These are phyloP conservation scores for Candida frijolesensis DNA, from an alignment of 1,139 yeast species.

Conservation along the genomic window DNA sequence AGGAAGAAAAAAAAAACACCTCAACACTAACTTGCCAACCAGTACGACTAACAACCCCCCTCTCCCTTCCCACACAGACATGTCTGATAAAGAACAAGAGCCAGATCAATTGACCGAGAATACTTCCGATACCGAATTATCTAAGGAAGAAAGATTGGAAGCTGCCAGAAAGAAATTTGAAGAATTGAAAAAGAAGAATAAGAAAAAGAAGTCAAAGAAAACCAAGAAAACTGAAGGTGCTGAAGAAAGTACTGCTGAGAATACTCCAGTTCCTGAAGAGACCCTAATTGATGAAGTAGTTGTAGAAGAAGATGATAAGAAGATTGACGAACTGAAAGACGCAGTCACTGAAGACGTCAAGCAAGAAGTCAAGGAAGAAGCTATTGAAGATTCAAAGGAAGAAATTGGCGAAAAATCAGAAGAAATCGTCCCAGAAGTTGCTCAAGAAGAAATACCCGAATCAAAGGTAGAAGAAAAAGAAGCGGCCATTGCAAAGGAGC, in stretches of 20 bases:
- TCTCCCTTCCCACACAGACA: slow-evolving; percentile 1
- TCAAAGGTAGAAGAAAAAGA: neutral
- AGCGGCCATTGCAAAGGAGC: neutral
- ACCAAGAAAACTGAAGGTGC: slow-evolving; percentile 17
- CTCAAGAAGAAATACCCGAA: slow-evolving; percentile 8
- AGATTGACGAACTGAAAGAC: slow-evolving; percentile 14
- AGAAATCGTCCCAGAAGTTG: slow-evolving; percentile 2
- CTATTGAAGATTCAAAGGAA: slow-evolving; percentile 14
- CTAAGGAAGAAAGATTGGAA: slow-evolving; percentile 60
- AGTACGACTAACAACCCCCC: neutral
- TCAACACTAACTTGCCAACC: neutral
- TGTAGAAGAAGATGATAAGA: neutral
- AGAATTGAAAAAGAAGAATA: slow-evolving; percentile 63
- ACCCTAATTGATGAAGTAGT: neutral
- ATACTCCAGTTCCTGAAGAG: slow-evolving; percentile 12
- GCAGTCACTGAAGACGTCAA: slow-evolving; percentile 14
- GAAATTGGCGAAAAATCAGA: slow-evolving; percentile 6
- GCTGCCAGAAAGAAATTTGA: slow-evolving; percentile 67
- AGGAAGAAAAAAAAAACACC: neutral
- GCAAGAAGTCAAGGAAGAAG: slow-evolving; percentile 14
- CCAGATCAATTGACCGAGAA: slow-evolving; percentile 5
- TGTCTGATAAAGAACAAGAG: slow-evolving; percentile 16
- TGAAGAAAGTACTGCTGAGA: slow-evolving; percentile 15
- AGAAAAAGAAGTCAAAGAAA: slow-evolving; percentile 38
- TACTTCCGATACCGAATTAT: slow-evolving; percentile 23